These are phyloP conservation scores for Letharia lupina DNA, from an alignment of 495 filamentous ascomycete genomes.

Conservation along the genomic window DNA sequence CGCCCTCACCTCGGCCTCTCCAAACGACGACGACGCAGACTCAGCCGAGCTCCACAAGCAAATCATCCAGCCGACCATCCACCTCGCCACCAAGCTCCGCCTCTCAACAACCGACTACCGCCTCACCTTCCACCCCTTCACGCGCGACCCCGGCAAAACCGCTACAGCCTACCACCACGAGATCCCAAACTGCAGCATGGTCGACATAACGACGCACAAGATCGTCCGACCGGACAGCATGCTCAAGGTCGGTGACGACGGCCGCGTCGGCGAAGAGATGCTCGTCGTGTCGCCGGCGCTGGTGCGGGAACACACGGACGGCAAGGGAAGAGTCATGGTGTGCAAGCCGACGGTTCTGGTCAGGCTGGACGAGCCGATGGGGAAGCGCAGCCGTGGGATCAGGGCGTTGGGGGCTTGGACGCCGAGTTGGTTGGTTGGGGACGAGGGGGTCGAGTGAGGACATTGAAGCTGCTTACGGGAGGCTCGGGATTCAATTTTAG, in stretches of 20 bases:
- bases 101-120: slow-evolving; percentile 20
- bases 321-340: slow-evolving; percentile 13
- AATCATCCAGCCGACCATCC: slow-evolving; percentile 17
- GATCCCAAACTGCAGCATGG: slow-evolving; percentile 16
- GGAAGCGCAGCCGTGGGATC: slow-evolving; percentile 18
- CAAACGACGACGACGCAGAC: not conserved
- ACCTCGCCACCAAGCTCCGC: slow-evolving; percentile 16
- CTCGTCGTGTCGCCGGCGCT: slow-evolving; percentile 18
- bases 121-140: slow-evolving; percentile 17
- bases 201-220: slow-evolving; percentile 20
- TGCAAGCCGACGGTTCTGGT: slow-evolving; percentile 22
- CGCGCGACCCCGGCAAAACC: not conserved
- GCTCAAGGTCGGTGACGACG: slow-evolving; percentile 20
- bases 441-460: slow-evolving; percentile 5
- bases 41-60: slow-evolving; percentile 14
- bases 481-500: too few species aligned
- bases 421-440: slow-evolving; percentile 22
- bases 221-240: slow-evolving; percentile 19
- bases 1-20: slow-evolving; percentile 5
- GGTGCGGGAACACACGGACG: slow-evolving; percentile 1
- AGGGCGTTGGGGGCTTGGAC: slow-evolving; percentile 20
- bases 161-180: slow-evolving; percentile 16
- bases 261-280: slow-evolving; percentile 24
- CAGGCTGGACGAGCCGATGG: slow-evolving; percentile 25
- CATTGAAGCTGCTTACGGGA: not conserved